Evolutionary conservation across 352 stramenopile species (phyloP).

Genomic region (Phytophthora agathidicida): DNA sequence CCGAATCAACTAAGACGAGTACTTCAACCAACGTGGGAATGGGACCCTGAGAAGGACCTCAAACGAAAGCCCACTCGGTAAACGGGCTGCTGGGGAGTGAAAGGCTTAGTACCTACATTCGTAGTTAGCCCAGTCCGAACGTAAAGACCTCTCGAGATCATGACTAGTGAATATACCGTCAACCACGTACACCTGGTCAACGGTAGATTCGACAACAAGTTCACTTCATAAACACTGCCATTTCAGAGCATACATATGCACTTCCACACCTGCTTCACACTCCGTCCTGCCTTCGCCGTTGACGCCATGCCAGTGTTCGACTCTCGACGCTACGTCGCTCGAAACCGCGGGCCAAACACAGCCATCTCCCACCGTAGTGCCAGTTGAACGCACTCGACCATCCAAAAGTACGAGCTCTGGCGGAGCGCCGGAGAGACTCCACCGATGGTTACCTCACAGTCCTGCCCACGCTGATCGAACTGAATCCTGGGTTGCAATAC

Average conservation of each 20-base stretch:
- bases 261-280: constrained; percentile 4
- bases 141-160: too few species aligned
- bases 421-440: constrained; percentile 42
- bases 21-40: too few species aligned
- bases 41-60: too few species aligned
- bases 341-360: constrained; percentile 40
- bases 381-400: constrained; percentile 45
- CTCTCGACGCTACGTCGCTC: constrained; percentile 8
- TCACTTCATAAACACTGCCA: constrained; percentile 2
- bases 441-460: constrained; percentile 40
- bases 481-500: constrained; percentile 23
- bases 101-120: too few species aligned
- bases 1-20: too few species aligned
- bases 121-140: too few species aligned
- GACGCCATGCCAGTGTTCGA: background rate
- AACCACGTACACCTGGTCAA: too few species aligned
- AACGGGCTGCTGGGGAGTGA: too few species aligned
- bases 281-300: background rate
- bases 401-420: constrained; percentile 48
- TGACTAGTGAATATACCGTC: too few species aligned
- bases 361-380: constrained; percentile 48
- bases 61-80: too few species aligned
- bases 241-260: background rate
- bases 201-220: background rate
- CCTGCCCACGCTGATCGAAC: constrained; percentile 39